Base-by-base conservation (phyloP, 1,139 yeast species). In the Taphrina pruni region DNA sequence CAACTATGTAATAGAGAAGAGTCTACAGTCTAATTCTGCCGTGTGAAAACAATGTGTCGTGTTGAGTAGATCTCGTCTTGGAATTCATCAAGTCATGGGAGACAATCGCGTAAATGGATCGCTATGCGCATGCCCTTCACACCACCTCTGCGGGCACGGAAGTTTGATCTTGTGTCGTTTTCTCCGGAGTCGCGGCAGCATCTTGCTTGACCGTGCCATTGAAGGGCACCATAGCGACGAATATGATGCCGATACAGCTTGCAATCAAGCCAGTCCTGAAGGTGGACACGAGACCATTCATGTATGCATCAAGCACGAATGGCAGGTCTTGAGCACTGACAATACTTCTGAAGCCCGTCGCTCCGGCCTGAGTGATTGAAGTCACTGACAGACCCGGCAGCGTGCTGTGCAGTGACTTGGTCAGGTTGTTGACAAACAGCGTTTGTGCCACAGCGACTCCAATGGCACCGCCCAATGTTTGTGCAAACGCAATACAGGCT, bases 381-480 rank as follows among this genome's bases (percentile, higher is more conserved):
- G 26, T 86, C 3, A n/a, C 55, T 5, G 65, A 39, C 1, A 50
- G 14, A 6, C 21, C 35, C 2, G 69, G 64, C 17, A 65, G 51
- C 17, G 35, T 52, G 9, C 21, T 32, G 11, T 35, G 48, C 26
- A 65, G 48, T 9, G 41, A 36, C 26, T 51, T 51, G 9, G 68
- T 60, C 6, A 70, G 61, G 11, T 50, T 54, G 26, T 67, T 69
- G 35, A 60, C 52, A 52, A 70, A 69, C 17, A 70, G 26, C 11
- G 64, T 54, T 43, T 68, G 69, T 11, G 71, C 68, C 9, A 70
- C 58, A 2, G 71, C 66, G n/a, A 70, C 61, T 12, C 65, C 65
- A n/a, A 70, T 14, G 36, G 69, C 50, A 1, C 71, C 71, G 12
- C 71, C 71, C 12, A 70, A 60, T 1, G 70, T 62, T 45, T 70